Evolutionary conservation across 306 rosid genomes (phyloP), one percentile per base, ranked within the genome.

Genomic region (Pueraria montana): DNA sequence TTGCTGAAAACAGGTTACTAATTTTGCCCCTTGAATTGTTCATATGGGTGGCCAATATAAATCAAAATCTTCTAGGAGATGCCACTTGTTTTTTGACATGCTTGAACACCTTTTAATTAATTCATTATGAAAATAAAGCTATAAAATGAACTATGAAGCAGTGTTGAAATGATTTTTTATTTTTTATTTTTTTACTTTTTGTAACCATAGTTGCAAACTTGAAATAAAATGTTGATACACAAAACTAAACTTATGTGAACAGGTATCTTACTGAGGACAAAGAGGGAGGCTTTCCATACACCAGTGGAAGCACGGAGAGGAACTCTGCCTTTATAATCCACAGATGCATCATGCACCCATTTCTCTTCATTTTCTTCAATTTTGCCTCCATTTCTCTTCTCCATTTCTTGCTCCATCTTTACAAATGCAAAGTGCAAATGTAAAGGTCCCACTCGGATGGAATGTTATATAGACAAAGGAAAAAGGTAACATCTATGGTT

Each of bases 251-350:
- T 17, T 10, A 52, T 10, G 14, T 2, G 68, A 66, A 34, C 10
- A 34, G 12, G 26, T 13, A 72, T 79, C 79, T 85, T 80, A 92
- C 96, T 58, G 69, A 92, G 81, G 76, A 92, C 86, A 78, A 90
- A 90, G 63, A 78, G 68, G 20, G 94, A 85, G 76, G 94, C 96
- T 62, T 85, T 92, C 94, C 94, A 90, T 1, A 75, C 90, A 64
- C 94, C 96, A 58, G 96, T 92, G 18, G 88, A 84, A 74, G 90
- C 86, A 58, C 94, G 91, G 4, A 77, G 89, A 42, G 96, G 96
- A 71, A 90, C 80, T 62, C 78, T 80, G 72, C 91, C 91, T 80
- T 68, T 84, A 49, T 80, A 55, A 75, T 92, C 92, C 16, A 86
- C 20, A 32, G 96, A 90, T 24, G 68, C 75, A 84, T 90, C 96